These are phyloP conservation scores for Cyclotella kingstonii DNA, from an alignment of 108 stramenopile species.

Conservation along the genomic window DNA sequence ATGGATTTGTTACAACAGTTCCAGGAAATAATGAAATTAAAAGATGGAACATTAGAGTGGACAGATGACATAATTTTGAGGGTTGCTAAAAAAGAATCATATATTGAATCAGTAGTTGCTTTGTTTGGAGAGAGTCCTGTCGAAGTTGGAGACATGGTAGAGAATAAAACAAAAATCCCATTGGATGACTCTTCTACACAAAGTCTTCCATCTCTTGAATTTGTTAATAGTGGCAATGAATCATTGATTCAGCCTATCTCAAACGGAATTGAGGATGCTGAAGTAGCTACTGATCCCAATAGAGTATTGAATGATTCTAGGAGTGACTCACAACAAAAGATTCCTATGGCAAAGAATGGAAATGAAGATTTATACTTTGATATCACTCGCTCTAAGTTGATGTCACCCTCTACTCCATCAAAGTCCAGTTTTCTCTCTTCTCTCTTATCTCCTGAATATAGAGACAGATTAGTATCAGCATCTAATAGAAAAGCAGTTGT, in stretches of 20 bases:
- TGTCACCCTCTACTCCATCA: not conserved
- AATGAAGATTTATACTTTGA: constrained; percentile 7
- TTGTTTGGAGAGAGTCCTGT: constrained; percentile 20
- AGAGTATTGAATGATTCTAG: no score
- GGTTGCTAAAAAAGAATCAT: constrained; percentile 45
- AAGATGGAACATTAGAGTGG: constrained; percentile 16
- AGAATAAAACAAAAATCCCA: not conserved
- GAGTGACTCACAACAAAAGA: no score
- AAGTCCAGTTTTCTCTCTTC: not conserved
- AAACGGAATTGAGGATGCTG: no score
- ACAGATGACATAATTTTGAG: constrained; percentile 24
- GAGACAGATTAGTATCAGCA: not conserved
- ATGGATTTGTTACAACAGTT: constrained; percentile 42
- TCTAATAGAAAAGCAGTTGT: constrained; percentile 2
- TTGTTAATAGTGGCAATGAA: no score
- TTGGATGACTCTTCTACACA: no score
- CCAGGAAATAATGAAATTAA: constrained; percentile 42
- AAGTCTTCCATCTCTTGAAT: no score
- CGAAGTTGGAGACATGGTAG: not conserved
- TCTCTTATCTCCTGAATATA: constrained; percentile 1
- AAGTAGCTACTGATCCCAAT: no score
- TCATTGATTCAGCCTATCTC: no score
- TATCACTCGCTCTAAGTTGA: constrained; percentile 8
- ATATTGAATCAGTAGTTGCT: constrained; percentile 55
- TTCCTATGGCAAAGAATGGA: not conserved